Conservation (phyloP, 139 green algal species). For the Volvox reticuliferus region DNA sequence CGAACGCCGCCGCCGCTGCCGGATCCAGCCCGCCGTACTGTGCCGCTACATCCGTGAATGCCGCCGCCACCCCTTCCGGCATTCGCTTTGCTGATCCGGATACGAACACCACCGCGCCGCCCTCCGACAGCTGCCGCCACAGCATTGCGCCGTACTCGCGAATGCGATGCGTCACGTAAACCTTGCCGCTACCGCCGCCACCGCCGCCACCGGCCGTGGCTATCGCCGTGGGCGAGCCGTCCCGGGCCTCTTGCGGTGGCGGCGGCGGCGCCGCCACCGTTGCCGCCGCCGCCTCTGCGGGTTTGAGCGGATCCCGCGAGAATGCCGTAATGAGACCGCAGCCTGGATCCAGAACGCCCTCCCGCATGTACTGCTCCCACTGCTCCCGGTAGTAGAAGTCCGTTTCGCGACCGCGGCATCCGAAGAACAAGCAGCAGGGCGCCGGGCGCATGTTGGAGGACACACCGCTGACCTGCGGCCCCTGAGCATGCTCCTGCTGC, state of each 20-base stretch:
- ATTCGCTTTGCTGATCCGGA: constrained; percentile 85
- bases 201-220: not conserved
- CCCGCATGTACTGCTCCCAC: constrained; percentile 68
- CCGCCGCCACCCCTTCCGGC: constrained; percentile 77
- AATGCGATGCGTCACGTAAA: constrained; percentile 90
- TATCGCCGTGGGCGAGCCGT: too few species aligned
- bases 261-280: not conserved
- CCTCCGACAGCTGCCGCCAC: constrained; percentile 73
- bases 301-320: constrained; percentile 60
- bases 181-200: constrained; percentile 44
- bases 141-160: constrained; percentile 68
- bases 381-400: constrained; percentile 91
- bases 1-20: constrained; percentile 66
- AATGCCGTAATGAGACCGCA: constrained; percentile 84
- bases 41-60: constrained; percentile 76
- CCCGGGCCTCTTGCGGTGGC: too few species aligned
- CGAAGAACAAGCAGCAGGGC: constrained; percentile 87
- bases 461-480: not conserved
- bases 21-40: constrained; percentile 65
- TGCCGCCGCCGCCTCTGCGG: not conserved
- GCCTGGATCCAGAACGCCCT: constrained; percentile 61
- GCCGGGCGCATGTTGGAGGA: constrained; percentile 30
- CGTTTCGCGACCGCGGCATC: constrained; percentile 75
- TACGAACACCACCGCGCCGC: constrained; percentile 81
- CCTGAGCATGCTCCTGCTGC: not conserved